Base-by-base conservation (phyloP, 805 yeast species). In the Hanseniaspora meyeri region DNA sequence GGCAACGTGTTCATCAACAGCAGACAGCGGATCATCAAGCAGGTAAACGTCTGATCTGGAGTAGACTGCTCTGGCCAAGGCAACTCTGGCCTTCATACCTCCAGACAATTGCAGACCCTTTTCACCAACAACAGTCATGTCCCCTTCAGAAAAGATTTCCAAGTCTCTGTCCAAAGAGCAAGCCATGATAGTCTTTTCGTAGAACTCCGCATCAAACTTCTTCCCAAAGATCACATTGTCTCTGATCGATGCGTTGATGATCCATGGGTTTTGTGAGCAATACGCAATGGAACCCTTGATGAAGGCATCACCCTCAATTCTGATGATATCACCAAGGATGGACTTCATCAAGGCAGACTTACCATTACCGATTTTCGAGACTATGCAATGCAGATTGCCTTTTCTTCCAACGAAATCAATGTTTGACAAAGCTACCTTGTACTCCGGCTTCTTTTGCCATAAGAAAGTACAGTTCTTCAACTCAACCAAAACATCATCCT, bases 1-100 rank as follows among this genome's bases (percentile, higher is more conserved):
- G 12, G 96, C 91, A 60, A 93, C 98, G 67, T 93, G 98, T 63
- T 89, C 97, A 70, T 93, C 98, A 43, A 93, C 98, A 29, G 98
- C 98, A 67, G 95, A 85, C 59, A 93, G 76, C 10, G 95, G 87
- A 70, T 93, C 98, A 68, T 93, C 98, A 60, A 93, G 71, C 43
- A 93, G 71, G 67, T 87, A 89, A 34, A 93, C 80, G 65, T 93
- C 97, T 3, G 97, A 95, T 61, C 97, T 77, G 12, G 96, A 79
- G 67, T 93, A 93, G 10, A 93, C 96, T 12, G 98, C 97, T 67
- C 98, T 80, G 0, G 98, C 98, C 54, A 93, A 77, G 1, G 95
- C 83, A 39, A 93, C 76, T 68, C 98, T 82, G 0, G 98, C 97
- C 75, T 93, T 93, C 70, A 93, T 98, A 47, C 98, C 98, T 52